Evolutionary conservation across 148 eudicot species (phyloP).

Genomic region (Pouteria glomerata): DNA sequence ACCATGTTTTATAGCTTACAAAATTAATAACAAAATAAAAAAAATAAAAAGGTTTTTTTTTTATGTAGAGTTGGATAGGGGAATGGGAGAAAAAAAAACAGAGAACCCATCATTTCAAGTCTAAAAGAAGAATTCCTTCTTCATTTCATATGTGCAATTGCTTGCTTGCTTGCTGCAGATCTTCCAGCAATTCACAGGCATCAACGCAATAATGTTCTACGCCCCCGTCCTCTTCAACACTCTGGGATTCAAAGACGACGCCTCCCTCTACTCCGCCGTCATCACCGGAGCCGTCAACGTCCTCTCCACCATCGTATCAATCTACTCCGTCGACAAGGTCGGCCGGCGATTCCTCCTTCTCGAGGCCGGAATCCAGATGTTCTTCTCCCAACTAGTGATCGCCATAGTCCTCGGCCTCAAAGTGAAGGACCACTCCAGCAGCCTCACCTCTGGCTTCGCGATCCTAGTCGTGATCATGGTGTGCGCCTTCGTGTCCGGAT

Average conservation of each 20-base stretch:
- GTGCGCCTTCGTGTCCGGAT: conserved; percentile 72
- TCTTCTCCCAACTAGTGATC: conserved; percentile 52
- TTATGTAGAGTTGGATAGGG: too few species aligned
- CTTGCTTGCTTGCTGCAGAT: conserved; percentile 31
- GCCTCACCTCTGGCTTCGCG: conserved; percentile 42
- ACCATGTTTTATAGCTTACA: too few species aligned
- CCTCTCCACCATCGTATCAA: conserved; percentile 69
- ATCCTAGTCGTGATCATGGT: conserved; percentile 67
- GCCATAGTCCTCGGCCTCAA: conserved; percentile 67
- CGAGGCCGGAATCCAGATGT: conserved; percentile 74
- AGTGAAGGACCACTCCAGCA: conserved; percentile 45
- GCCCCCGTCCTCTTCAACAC: conserved; percentile 71
- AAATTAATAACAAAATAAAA: too few species aligned
- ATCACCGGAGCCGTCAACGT: conserved; percentile 88
- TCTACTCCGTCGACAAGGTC: conserved; percentile 75
- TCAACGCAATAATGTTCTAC: conserved; percentile 85
- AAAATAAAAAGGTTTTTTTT: too few species aligned
- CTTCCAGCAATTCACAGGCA: conserved; percentile 80
- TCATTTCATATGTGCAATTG: too few species aligned
- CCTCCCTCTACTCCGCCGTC: conserved; percentile 81
- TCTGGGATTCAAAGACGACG: conserved; percentile 67
- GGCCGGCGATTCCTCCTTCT: conserved; percentile 60
- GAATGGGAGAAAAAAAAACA: too few species aligned
- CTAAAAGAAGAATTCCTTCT: too few species aligned
- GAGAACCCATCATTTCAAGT: too few species aligned